Conservation (phyloP, 352 stramenopile genomes). For the Phytophthora nicotianae region DNA sequence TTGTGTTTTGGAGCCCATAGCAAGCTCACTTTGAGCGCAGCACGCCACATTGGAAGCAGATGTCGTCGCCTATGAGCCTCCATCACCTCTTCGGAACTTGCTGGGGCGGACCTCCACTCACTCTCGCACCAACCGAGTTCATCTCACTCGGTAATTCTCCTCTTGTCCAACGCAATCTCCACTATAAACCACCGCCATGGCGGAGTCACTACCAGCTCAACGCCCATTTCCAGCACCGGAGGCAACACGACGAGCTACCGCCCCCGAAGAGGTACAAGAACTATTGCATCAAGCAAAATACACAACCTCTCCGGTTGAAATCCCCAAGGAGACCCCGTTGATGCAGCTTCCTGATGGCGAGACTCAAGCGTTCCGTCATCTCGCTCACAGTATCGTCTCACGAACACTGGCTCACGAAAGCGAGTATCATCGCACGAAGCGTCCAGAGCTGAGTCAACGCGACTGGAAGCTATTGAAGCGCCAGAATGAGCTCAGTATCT, state of each 20-base stretch:
- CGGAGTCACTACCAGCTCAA: constrained; percentile 3
- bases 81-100: constrained; percentile 1
- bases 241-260: constrained; percentile 19
- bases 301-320: neutral
- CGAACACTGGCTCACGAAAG: constrained; percentile 56
- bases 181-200: constrained; percentile 5
- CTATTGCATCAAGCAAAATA: constrained; percentile 23
- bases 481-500: constrained; percentile 43
- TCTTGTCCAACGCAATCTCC: constrained; percentile 2
- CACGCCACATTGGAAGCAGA: constrained; percentile 22
- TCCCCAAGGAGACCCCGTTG: constrained; percentile 10
- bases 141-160: constrained; percentile 12
- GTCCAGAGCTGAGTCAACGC: constrained; percentile 14
- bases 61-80: constrained; percentile 16
- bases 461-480: constrained; percentile 47
- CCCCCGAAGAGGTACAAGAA: constrained; percentile 25
- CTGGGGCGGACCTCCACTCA: constrained; percentile 5
- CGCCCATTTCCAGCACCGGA: constrained; percentile 7
- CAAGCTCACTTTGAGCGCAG: neutral
- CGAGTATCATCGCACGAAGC: constrained; percentile 34
- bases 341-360: constrained; percentile 39
- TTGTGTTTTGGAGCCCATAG: constrained; percentile 1
- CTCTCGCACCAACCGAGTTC: constrained; percentile 10
- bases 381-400: constrained; percentile 47
- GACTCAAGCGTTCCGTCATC: constrained; percentile 31